Base-by-base conservation (phyloP, 1,284 basidiomycete genomes). In the Naganishia albida region DNA sequence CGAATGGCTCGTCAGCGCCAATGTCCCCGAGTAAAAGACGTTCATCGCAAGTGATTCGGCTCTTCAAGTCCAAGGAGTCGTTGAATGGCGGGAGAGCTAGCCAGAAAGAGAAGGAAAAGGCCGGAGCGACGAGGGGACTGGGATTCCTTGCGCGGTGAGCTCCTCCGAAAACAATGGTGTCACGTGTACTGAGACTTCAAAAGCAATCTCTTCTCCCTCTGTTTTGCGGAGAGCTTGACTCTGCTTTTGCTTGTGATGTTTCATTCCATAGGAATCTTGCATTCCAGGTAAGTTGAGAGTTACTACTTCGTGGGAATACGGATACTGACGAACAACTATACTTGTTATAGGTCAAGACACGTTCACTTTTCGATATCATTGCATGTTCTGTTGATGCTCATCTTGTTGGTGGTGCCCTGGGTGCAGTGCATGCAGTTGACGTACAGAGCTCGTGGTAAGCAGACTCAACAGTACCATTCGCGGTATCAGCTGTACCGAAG, bases 361-460 rank as follows among this genome's bases (percentile, higher is more conserved):
- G 67, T 78, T 57, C 78, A 80, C 69, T 80, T 79, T 65, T 73
- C 75, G 8, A 60, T 77, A 30, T 78, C 77, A 12, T 68, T 80
- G 18, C 73, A 78, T 64, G 60, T 75, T 23, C 67, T 79, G 10
- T 71, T 80, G 16, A 72, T 69, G 3, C 67, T 79, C 18, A 71
- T 80, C 30, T 68, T 80, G 13, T 67, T 78, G 46, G 72, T 76
- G 13, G 72, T 79, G 0, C 78, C 78, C 2, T 68, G 78, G 30
- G 72, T 78, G 13, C 77, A 80, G 63, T 77, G 77, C 59, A 68
- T 79, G 25, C 70, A 79, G 7, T 62, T 79, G 15, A 80, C 78
- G 2, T 79, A 78, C 49, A 72, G 78, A 30, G 72, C 76, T 13
- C 63, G 73, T 71, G 74, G 76, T 75, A 39, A 66, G 71, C 48